Base-by-base conservation (phyloP, 192 early-diverging fungal genomes). In the Mortierella hygrophila region DNA sequence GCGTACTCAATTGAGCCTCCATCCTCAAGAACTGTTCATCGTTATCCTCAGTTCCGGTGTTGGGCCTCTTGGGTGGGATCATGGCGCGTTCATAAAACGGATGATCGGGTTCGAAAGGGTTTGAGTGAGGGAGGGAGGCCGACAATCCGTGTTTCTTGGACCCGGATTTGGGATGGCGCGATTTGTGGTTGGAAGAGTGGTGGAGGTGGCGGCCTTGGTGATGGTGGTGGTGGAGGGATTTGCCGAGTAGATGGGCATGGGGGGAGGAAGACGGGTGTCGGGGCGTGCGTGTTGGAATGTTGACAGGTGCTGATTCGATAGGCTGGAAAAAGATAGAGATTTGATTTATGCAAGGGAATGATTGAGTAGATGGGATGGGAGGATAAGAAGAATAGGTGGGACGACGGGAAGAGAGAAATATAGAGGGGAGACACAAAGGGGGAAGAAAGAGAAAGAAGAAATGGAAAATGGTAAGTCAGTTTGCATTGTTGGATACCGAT, bases 1-100 rank as follows among this genome's bases (percentile, higher is more conserved):
- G 46, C 7, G 54, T 81, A 7, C 38, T 83, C 7, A 88, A 71
- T 32, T 83, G 72, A 29, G 81, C 87, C 42, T 88, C 87, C 87
- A 88, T 88, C 57, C 87, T 79, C 74, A 83, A 57, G 70, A 88
- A 82, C 69, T 80, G 78, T n/a, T 83, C 79, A 35, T 88, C 87
- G 46, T 80, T 83, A 49, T 82, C 87, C 49, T 88, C 87, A 13
- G 87, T 88, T 21, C 82, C 81, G 6, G 87, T 88, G 20, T 83
- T 79, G 41, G 86, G 81, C 21, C 77, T 47, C 20, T 26, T 60
- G 13, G 77, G 75, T 29, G 76, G 42, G 10, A 69, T 7, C 20
- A 52, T 76, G 16, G 23, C 42, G 6, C 74, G 5, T 73, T 54
- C 80, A 75, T 65, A 65, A 15, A 71, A 76, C 11, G 54, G 41